Evolutionary conservation across 208 protist species (phyloP).

Genomic region (Trypanosoma caninum): DNA sequence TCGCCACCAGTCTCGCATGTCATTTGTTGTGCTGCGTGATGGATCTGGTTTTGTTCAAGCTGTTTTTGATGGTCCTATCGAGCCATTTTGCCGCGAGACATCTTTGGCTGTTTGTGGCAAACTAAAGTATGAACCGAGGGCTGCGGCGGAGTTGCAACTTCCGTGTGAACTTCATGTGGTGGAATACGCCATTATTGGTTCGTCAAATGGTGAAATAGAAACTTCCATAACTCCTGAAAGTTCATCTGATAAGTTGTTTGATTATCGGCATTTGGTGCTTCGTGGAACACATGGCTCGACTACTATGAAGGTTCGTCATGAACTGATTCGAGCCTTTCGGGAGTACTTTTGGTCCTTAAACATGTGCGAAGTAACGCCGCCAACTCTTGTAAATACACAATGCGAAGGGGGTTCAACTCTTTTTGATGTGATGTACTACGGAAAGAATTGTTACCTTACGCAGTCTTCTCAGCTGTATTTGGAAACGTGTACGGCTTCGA

Average conservation of each 20-base stretch:
- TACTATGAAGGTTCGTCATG: slow-evolving; percentile 90
- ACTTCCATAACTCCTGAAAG: slow-evolving; percentile 92
- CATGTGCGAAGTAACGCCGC: slow-evolving; percentile 96
- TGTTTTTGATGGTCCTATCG: slow-evolving; percentile 87
- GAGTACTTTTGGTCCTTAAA: slow-evolving; percentile 92
- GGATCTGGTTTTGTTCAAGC: slow-evolving; percentile 95
- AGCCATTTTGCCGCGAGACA: slow-evolving; percentile 84
- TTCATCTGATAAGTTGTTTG: slow-evolving; percentile 87
- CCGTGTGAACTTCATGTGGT: slow-evolving; percentile 85
- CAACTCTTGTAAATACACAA: slow-evolving; percentile 98
- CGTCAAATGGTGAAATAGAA: slow-evolving; percentile 80
- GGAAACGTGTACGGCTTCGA: slow-evolving; percentile 93
- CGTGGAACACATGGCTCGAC: slow-evolving; percentile 87
- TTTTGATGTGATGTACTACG: slow-evolving; percentile 98
- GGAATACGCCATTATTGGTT: slow-evolving; percentile 85
- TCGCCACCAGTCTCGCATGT: slow-evolving; percentile 93
- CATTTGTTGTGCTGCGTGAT: slow-evolving; percentile 97
- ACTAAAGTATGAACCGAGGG: slow-evolving; percentile 76
- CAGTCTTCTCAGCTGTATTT: slow-evolving; percentile 99
- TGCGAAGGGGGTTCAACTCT: slow-evolving; percentile 98
- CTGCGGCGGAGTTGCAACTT: slow-evolving; percentile 70
- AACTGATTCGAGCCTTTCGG: slow-evolving; percentile 91
- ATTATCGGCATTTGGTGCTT: slow-evolving; percentile 95
- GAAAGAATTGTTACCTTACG: slow-evolving; percentile 97
- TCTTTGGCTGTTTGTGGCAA: slow-evolving; percentile 79